Base-by-base conservation (phyloP, 306 rosid species). In the Abrus precatorius region DNA sequence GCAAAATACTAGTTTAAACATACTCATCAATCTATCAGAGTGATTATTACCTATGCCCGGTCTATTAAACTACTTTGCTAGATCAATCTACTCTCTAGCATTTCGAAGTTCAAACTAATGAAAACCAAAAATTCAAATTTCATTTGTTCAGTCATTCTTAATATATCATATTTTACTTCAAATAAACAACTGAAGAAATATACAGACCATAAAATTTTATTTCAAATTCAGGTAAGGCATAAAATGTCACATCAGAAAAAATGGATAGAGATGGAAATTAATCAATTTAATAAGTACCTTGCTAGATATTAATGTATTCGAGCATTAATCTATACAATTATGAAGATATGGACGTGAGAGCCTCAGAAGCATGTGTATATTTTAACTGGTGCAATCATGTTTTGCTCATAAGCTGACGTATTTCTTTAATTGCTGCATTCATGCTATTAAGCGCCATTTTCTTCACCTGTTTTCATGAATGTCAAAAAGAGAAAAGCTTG, bases 361-460 rank as follows among this genome's bases (percentile, higher is more conserved):
- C 28, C 20, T 14, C 28, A 32, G 41, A 81, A 68, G 27, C 77
- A 65, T 54, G 33, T 59, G 53, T 41, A 29, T 9, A 63, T 10
- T 75, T 67, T 78, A 54, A 78, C 66, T n/a, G 48, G 55, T 71
- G 49, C 75, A 82, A 85, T 90, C 89, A 92, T 87, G 84, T 77
- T 74, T 87, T 82, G 86, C 91, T 73, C 29, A 97, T 93, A 67
- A 95, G 97, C 80, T 90, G 94, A 40, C 91, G 97, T 43, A 92
- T 86, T 85, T 90, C 93, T 84, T 92, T 88, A 82, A 95, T 88
- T 32, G 98, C 99, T 64, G 88, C 63, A 80, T 89, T 90, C 79
- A 95, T 89, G 84, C 91, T 80, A 44, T 87, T 68, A 66, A 95
- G 91, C 41, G 96, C 98, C 92, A 88, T 88, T 90, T 86, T 95